Conservation (phyloP, 2,329 filamentous ascomycete genomes). For the Amauroascus verrucosus region DNA sequence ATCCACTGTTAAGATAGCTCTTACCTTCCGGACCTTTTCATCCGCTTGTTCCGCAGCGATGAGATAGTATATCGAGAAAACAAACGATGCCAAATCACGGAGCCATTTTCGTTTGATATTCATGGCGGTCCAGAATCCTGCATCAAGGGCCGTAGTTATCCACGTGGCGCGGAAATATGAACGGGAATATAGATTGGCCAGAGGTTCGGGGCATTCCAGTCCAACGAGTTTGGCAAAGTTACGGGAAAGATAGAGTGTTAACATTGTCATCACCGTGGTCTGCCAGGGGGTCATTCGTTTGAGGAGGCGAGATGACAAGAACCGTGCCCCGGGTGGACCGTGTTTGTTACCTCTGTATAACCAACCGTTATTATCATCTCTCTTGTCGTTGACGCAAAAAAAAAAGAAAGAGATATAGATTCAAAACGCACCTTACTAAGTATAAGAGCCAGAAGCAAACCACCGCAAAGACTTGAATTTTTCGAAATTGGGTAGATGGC, state of each 20-base stretch:
- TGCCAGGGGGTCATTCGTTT: conserved; percentile 77
- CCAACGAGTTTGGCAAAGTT: conserved; percentile 91
- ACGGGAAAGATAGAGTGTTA: conserved; percentile 81
- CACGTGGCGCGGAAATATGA: conserved; percentile 94
- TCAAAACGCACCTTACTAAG: conserved; percentile 53
- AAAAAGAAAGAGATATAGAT: not conserved
- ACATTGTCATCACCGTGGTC: conserved; percentile 71
- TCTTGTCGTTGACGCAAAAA: not conserved
- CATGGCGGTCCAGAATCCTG: conserved; percentile 98
- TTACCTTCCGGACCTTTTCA: conserved; percentile 87
- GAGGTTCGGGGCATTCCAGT: conserved; percentile 81
- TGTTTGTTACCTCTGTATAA: conserved; percentile 64
- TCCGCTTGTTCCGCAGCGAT: conserved; percentile 88
- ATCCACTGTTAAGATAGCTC: conserved; percentile 76
- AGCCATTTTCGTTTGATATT: conserved; percentile 70
- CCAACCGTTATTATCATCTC: not conserved
- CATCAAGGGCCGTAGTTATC: conserved; percentile 88
- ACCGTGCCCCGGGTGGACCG: conserved; percentile 67
- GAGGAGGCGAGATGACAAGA: conserved; percentile 61
- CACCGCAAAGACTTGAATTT: conserved; percentile 84
- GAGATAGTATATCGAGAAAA: conserved; percentile 84
- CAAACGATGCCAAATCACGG: conserved; percentile 68
- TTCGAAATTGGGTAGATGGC: conserved; percentile 81
- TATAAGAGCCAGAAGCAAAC: conserved; percentile 87
- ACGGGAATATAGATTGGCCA: conserved; percentile 86